These are phyloP conservation scores for Exserohilum turcica DNA, from an alignment of 2,329 filamentous ascomycete species.

Conservation along the genomic window DNA sequence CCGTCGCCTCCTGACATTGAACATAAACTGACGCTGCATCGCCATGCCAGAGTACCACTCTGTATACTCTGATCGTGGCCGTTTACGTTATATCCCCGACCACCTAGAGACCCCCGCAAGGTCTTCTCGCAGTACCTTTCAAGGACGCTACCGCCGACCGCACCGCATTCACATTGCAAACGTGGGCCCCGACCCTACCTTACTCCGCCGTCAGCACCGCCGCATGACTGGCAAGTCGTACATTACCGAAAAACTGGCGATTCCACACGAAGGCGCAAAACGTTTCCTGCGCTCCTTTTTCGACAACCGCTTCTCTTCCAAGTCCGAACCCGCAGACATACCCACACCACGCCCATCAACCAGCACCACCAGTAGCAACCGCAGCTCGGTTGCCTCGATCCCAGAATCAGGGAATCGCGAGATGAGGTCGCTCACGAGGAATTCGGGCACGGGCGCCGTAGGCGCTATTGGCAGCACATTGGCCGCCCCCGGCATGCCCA, in stretches of 20 bases:
- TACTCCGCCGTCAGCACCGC: slow-evolving; percentile 32
- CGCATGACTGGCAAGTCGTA: slow-evolving; percentile 43
- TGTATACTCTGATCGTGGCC: slow-evolving; percentile 47
- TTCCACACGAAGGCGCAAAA: slow-evolving; percentile 56
- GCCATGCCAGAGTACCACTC: slow-evolving; percentile 48
- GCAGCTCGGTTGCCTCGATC: slow-evolving; percentile 34
- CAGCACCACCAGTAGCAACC: slow-evolving; percentile 28
- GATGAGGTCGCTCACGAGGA: slow-evolving; percentile 48
- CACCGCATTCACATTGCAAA: slow-evolving; percentile 63
- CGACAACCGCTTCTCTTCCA: slow-evolving; percentile 39
- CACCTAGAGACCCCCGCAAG: slow-evolving; percentile 35
- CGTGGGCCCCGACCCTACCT: slow-evolving; percentile 52
- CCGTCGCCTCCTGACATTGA: slow-evolving; percentile 22
- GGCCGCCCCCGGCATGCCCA: slow-evolving; percentile 44
- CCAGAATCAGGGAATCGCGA: slow-evolving; percentile 43
- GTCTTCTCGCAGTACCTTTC: slow-evolving; percentile 49
- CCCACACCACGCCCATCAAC: slow-evolving; percentile 35
- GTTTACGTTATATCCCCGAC: slow-evolving; percentile 47
- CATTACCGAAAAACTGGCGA: slow-evolving; percentile 56
- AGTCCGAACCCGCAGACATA: slow-evolving; percentile 28
- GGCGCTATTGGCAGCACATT: slow-evolving; percentile 35
- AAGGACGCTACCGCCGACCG: slow-evolving; percentile 58
- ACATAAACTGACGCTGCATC: slow-evolving; percentile 36
- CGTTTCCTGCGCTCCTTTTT: slow-evolving; percentile 56
- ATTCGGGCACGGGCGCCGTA: slow-evolving; percentile 43